phyloP scores from a whole-genome alignment of 1,139 yeast species.

The Candida labiduridarum region DNA sequence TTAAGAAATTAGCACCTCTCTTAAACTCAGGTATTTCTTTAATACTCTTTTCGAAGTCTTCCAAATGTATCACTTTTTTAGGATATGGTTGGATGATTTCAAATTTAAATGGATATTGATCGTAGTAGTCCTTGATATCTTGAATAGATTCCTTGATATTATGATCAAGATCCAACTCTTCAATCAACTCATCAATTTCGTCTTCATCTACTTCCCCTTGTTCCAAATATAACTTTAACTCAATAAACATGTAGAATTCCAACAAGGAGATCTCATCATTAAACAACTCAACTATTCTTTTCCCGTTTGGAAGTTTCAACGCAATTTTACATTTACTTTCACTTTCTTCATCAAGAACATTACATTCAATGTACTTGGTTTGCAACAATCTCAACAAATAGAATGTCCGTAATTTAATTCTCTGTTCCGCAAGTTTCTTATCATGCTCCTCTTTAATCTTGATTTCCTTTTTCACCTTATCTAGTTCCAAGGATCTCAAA shows the following conservation, averaged over 20 bases:
- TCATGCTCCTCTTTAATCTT: constrained; percentile 30
- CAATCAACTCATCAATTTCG: constrained; percentile 15
- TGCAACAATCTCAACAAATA: constrained; percentile 19
- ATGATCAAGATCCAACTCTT: constrained; percentile 13
- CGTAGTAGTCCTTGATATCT: constrained; percentile 24
- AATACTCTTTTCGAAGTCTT: constrained; percentile 17
- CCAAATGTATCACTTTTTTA: constrained; percentile 29
- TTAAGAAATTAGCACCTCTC: constrained; percentile 45
- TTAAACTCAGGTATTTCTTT: constrained; percentile 28
- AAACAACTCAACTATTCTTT: constrained; percentile 60
- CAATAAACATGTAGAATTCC: constrained; percentile 69
- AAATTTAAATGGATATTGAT: constrained; percentile 33
- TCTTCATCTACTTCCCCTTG: constrained; percentile 16
- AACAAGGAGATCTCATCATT: constrained; percentile 48
- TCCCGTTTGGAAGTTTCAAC: constrained; percentile 56
- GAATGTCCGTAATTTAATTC: constrained; percentile 15
- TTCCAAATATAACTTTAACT: constrained; percentile 36
- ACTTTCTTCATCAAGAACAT: constrained; percentile 10
- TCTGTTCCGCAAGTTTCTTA: constrained; percentile 17
- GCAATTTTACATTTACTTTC: constrained; percentile 30
- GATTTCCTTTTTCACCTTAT: constrained; percentile 39
- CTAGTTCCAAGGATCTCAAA: constrained; percentile 49
- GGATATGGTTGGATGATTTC: constrained; percentile 51
- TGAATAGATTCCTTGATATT: constrained; percentile 12
- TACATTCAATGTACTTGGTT: constrained; percentile 17